Evolutionary conservation across 106 monocot genomes (phyloP).

Genomic region (Allium sativum): DNA sequence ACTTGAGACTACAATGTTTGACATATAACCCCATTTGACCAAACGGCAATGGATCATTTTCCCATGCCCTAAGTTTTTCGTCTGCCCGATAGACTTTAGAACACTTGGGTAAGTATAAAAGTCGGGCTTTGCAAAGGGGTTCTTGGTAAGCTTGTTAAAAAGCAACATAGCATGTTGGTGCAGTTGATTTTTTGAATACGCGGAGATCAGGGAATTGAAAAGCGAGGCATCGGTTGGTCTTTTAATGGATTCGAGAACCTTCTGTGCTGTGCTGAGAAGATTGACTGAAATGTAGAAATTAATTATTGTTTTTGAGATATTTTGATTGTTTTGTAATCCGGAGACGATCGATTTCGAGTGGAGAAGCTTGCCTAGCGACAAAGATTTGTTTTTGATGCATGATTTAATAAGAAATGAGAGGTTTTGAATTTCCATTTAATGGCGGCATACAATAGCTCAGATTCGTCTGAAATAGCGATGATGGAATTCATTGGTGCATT

Average conservation of each 20-base stretch:
- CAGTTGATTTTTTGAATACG: constrained; percentile 36
- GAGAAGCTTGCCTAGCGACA: constrained; percentile 24
- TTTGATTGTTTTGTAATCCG: constrained; percentile 18
- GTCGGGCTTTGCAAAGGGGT: constrained; percentile 19
- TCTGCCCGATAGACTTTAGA: constrained; percentile 37
- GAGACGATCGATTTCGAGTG: constrained; percentile 40
- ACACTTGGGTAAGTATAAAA: constrained; percentile 52
- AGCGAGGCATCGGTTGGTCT: constrained; percentile 20
- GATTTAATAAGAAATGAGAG: constrained; percentile 25
- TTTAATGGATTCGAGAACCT: constrained; percentile 20
- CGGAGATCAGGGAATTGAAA: constrained; percentile 46
- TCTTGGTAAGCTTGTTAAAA: constrained; percentile 20
- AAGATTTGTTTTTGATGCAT: constrained; percentile 18
- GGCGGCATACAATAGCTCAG: no score
- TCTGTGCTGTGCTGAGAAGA: constrained; percentile 21
- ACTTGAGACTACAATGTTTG: constrained; percentile 41
- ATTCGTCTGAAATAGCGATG: no score
- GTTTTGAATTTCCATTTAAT: constrained; percentile 21
- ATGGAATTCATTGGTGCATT: no score
- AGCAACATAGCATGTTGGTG: constrained; percentile 24
- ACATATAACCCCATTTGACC: constrained; percentile 36
- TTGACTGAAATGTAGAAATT: constrained; percentile 42
- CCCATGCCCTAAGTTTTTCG: constrained; percentile 11
- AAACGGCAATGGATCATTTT: constrained; percentile 30
- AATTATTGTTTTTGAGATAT: constrained; percentile 24